These are phyloP conservation scores for Kodamaea laetipori DNA, from an alignment of 805 yeast species.

Conservation along the genomic window DNA sequence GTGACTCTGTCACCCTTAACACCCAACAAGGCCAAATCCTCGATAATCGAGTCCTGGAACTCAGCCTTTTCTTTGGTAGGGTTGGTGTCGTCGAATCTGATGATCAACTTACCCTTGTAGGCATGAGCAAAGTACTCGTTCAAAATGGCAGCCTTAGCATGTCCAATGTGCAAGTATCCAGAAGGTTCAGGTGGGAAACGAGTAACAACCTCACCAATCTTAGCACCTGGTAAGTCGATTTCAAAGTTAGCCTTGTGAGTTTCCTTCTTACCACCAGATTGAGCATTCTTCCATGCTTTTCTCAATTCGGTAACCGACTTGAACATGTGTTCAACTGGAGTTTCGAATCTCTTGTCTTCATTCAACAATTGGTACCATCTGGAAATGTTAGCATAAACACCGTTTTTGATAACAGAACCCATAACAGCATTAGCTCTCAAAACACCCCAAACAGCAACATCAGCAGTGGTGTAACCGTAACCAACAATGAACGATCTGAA, in stretches of 20 bases:
- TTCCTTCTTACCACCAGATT: slow-evolving; percentile 60
- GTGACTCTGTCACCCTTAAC: slow-evolving; percentile 89
- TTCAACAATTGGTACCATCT: slow-evolving; percentile 90
- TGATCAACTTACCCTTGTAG: slow-evolving; percentile 94
- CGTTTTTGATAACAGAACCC: slow-evolving; percentile 86
- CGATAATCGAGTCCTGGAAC: slow-evolving; percentile 90
- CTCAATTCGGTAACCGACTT: slow-evolving; percentile 73
- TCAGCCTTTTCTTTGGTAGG: slow-evolving; percentile 96
- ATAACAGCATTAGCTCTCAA: slow-evolving; percentile 90
- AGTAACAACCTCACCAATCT: slow-evolving; percentile 92
- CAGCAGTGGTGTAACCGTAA: slow-evolving; percentile 69
- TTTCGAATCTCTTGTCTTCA: slow-evolving; percentile 66
- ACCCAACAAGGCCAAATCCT: slow-evolving; percentile 87
- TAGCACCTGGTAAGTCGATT: slow-evolving; percentile 89
- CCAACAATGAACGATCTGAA: slow-evolving; percentile 80
- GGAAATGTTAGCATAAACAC: slow-evolving; percentile 79
- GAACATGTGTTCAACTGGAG: slow-evolving; percentile 63
- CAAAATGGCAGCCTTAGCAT: slow-evolving; percentile 96
- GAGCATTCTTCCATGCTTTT: slow-evolving; percentile 57
- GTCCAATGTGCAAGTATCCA: slow-evolving; percentile 98
- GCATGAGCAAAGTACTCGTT: slow-evolving; percentile 95
- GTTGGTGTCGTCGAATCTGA: slow-evolving; percentile 97
- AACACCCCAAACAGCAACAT: slow-evolving; percentile 90
- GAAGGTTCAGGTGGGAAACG: slow-evolving; percentile 99
- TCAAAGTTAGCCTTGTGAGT: slow-evolving; percentile 93